Evolutionary conservation across 2,329 filamentous ascomycete genomes (phyloP), one percentile per base, ranked within the genome.

Genomic region (Aspergillus sp.): DNA sequence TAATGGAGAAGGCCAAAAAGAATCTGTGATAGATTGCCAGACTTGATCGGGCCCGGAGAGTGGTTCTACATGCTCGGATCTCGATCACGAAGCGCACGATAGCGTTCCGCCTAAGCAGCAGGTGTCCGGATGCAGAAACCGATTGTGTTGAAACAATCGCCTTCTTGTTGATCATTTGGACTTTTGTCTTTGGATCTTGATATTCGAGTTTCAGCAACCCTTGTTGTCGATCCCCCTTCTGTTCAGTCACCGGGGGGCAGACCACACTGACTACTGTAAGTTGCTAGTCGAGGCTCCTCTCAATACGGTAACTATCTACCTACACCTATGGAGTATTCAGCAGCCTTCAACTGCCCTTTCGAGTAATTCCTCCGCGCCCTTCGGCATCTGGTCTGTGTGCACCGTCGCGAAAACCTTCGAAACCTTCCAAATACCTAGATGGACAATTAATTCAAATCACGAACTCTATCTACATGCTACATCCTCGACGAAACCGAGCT

Each of bases 351-450:
- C 58, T 57, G 49, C 60, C 55, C 32, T 50, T 51, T 56, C 47
- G 18, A 63, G 64, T 46, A 60, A 59, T 59, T 62, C 60, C 42
- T 62, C 64, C 63, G 60, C 31, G 22, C 52, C 57, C 11, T 24
- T 12, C 20, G 45, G 18, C 45, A 22, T 47, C 18, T 4, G 18
- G 18, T 16, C 32, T 16, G 14, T 36, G 24, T 24, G 24, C 24
- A 4, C 24, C 24, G 24, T 24, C 24, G 24, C 5, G 24, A 24
- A 24, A 24, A 24, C 24, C 24, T 24, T 24, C 24, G 24, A 24
- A 24, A 6, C 4, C 4, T 24, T 24, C 24, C 24, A 24, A 24
- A 24, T 24, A 24, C 5, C 20, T 20, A 20, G 20, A 2, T 20
- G 20, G 20, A 20, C 1, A 20, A 24, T 24, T 24, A 24, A 24